Evolutionary conservation across 305 asterid species (phyloP).

Genomic region (Salvia sclarea): DNA sequence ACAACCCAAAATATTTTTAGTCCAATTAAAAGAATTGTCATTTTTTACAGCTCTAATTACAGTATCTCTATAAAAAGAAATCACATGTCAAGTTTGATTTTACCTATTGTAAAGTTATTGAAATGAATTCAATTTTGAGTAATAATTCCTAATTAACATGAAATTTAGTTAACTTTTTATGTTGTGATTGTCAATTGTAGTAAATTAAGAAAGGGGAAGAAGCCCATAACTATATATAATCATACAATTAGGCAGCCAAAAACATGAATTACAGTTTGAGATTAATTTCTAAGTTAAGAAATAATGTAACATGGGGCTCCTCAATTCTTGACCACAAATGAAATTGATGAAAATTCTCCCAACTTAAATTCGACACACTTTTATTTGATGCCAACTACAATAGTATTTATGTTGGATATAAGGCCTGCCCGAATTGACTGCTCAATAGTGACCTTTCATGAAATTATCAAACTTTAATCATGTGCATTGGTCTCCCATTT

Average conservation of each 20-base stretch:
- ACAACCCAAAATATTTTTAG: too few relatives aligned
- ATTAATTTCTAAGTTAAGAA: not conserved
- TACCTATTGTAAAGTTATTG: not conserved
- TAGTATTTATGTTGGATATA: constrained; percentile 1
- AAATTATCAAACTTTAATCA: constrained; percentile 36
- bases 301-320: constrained; percentile 5
- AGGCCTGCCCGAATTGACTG: constrained; percentile 31
- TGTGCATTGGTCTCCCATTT: constrained; percentile 48
- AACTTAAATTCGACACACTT: constrained; percentile 24
- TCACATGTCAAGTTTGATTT: not conserved
- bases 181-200: not conserved
- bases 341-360: constrained; percentile 2
- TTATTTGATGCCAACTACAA: constrained; percentile 17
- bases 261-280: not conserved
- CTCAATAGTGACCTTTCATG: constrained; percentile 41
- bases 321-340: not conserved
- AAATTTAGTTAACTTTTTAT: not conserved
- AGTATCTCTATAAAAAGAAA: not conserved
- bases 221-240: too few relatives aligned
- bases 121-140: not conserved
- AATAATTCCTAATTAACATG: not conserved
- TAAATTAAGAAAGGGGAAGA: not conserved
- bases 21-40: too few relatives aligned
- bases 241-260: constrained; percentile 9
- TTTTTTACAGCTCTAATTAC: too few relatives aligned